phyloP scores from a whole-genome alignment of 2,329 filamentous ascomycete species.

The Podosphaera fusca region DNA sequence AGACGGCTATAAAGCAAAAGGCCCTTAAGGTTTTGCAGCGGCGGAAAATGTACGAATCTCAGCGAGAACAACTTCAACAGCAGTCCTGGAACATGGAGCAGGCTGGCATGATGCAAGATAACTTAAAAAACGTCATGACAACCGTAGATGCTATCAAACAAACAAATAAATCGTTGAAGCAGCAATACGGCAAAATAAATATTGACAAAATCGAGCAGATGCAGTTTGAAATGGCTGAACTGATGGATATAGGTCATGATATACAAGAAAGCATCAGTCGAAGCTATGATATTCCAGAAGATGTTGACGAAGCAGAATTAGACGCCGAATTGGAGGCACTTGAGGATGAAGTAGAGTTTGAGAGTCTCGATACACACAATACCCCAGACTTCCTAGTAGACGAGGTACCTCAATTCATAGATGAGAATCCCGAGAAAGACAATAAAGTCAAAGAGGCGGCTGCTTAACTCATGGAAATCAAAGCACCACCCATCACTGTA shows the following conservation, averaged over 20 bases:
- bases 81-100: slow-evolving; percentile 99
- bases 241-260: slow-evolving; percentile 94
- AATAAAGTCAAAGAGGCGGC: slow-evolving; percentile 67
- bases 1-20: slow-evolving; percentile 79
- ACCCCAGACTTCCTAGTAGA: slow-evolving; percentile 79
- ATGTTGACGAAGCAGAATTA: slow-evolving; percentile 87
- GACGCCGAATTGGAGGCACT: slow-evolving; percentile 91
- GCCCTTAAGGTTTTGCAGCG: slow-evolving; percentile 84
- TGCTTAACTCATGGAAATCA: slow-evolving; percentile 6
- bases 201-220: slow-evolving; percentile 92
- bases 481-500: neutral
- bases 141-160: slow-evolving; percentile 95
- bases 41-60: slow-evolving; percentile 79
- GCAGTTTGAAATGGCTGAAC: slow-evolving; percentile 97
- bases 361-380: slow-evolving; percentile 24
- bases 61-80: slow-evolving; percentile 78
- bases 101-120: slow-evolving; percentile 94
- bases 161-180: slow-evolving; percentile 75
- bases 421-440: slow-evolving; percentile 48
- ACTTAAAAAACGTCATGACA: slow-evolving; percentile 94
- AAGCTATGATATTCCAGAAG: slow-evolving; percentile 86
- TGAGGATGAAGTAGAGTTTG: slow-evolving; percentile 81
- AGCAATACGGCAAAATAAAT: slow-evolving; percentile 93
- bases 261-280: slow-evolving; percentile 86
- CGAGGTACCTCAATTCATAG: slow-evolving; percentile 73